A percentile compares a stretch with the other conserved stretches of the same genome.
These are phyloP conservation scores for Trifolium dubium DNA, from an alignment of 306 rosid species.

Conservation along the genomic window DNA sequence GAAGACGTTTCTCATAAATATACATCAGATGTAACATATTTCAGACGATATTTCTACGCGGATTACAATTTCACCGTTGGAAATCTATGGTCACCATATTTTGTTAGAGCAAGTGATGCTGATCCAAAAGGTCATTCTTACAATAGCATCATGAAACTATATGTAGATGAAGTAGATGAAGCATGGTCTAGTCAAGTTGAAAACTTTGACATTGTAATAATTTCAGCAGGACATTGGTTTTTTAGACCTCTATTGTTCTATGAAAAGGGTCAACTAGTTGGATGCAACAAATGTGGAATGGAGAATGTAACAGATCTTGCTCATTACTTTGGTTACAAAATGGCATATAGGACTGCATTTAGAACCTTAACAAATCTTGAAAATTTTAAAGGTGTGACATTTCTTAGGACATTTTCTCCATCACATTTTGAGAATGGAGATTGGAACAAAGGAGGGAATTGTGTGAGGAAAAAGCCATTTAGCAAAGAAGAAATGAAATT, in stretches of 20 bases:
- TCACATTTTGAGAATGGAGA: slow-evolving; percentile 86
- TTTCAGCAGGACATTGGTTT: slow-evolving; percentile 97
- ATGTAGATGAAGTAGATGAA: slow-evolving; percentile 70
- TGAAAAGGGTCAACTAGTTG: slow-evolving; percentile 58
- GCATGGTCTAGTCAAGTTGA: slow-evolving; percentile 62
- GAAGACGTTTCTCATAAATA: slow-evolving; percentile 57
- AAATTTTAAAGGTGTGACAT: slow-evolving; percentile 69
- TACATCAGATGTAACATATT: slow-evolving; percentile 43
- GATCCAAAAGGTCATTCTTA: slow-evolving; percentile 51
- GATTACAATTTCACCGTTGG: slow-evolving; percentile 77
- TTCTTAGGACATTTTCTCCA: slow-evolving; percentile 86
- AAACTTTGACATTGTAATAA: slow-evolving; percentile 67
- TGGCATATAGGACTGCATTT: slow-evolving; percentile 71
- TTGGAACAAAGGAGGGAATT: slow-evolving; percentile 88
- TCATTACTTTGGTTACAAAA: slow-evolving; percentile 57
- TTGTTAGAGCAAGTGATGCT: slow-evolving; percentile 59
- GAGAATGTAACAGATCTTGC: slow-evolving; percentile 51
- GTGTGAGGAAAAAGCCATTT: slow-evolving; percentile 71
- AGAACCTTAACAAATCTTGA: slow-evolving; percentile 45
- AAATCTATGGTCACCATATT: slow-evolving; percentile 78
- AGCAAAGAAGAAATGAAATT: slow-evolving; percentile 52
- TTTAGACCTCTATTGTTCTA: slow-evolving; percentile 62
- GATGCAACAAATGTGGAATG: slow-evolving; percentile 63
- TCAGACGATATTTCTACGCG: slow-evolving; percentile 57
- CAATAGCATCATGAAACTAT: slow-evolving; percentile 61